These are phyloP conservation scores for Actinomucor elegans DNA, from an alignment of 371 early-diverging fungal species.

Conservation along the genomic window DNA sequence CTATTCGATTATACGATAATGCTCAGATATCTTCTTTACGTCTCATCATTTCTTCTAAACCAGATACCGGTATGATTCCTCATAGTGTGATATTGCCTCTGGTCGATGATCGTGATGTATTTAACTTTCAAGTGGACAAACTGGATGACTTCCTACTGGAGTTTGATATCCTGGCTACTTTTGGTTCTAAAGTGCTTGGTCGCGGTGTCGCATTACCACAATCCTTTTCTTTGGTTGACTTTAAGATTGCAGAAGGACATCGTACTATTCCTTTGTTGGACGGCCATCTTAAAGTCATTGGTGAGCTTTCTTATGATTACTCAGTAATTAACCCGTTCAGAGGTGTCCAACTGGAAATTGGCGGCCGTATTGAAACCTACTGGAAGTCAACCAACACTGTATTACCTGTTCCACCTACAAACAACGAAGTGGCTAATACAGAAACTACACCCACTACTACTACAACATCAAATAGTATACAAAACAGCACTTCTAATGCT, in stretches of 20 bases:
- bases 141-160: constrained; percentile 78
- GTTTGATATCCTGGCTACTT: constrained; percentile 92
- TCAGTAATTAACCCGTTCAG: constrained; percentile 84
- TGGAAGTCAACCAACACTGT: constrained; percentile 90
- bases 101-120: constrained; percentile 76
- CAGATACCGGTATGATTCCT: constrained; percentile 87
- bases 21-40: constrained; percentile 65
- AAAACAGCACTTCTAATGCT: neutral
- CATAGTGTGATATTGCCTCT: constrained; percentile 90
- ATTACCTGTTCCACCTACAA: constrained; percentile 18
- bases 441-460: constrained; percentile 1
- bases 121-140: constrained; percentile 82
- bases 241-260: constrained; percentile 43
- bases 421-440: neutral
- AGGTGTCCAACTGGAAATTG: constrained; percentile 85
- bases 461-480: neutral
- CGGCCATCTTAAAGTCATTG: constrained; percentile 84
- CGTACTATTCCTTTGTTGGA: constrained; percentile 79
- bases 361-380: constrained; percentile 93
- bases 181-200: constrained; percentile 93
- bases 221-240: constrained; percentile 53
- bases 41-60: constrained; percentile 65
- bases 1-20: constrained; percentile 67
- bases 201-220: constrained; percentile 79
- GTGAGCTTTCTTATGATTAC: constrained; percentile 83